These are phyloP conservation scores for Solanum pinnatisectum DNA, from an alignment of 257 asterid species.

Conservation along the genomic window DNA sequence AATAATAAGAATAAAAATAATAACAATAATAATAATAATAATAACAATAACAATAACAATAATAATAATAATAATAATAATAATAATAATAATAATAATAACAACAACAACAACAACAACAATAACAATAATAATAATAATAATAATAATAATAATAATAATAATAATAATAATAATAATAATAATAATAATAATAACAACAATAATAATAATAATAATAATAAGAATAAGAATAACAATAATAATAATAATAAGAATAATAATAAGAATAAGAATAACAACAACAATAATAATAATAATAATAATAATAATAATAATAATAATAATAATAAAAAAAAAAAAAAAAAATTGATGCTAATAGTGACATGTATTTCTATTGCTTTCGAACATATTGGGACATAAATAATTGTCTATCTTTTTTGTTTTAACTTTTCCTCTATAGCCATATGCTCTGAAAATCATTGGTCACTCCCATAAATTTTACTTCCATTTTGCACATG, in stretches of 20 bases:
- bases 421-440: background rate
- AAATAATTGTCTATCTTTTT: background rate
- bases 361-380: constrained; percentile 9
- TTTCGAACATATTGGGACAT: constrained; percentile 22
- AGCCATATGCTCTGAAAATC: background rate
- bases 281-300: no score
- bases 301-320: background rate
- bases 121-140: background rate
- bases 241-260: background rate
- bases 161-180: background rate
- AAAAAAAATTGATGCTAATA: background rate
- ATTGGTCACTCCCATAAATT: background rate
- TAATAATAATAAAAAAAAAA: no score
- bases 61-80: background rate
- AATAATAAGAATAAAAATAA: no score
- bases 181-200: no score
- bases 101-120: no score
- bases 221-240: no score
- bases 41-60: no score
- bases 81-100: background rate
- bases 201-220: background rate
- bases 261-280: background rate
- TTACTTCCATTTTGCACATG: background rate
- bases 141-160: background rate
- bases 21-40: background rate